phyloP scores from a whole-genome alignment of 1,284 basidiomycete genomes.

The Schizophyllum commune region DNA sequence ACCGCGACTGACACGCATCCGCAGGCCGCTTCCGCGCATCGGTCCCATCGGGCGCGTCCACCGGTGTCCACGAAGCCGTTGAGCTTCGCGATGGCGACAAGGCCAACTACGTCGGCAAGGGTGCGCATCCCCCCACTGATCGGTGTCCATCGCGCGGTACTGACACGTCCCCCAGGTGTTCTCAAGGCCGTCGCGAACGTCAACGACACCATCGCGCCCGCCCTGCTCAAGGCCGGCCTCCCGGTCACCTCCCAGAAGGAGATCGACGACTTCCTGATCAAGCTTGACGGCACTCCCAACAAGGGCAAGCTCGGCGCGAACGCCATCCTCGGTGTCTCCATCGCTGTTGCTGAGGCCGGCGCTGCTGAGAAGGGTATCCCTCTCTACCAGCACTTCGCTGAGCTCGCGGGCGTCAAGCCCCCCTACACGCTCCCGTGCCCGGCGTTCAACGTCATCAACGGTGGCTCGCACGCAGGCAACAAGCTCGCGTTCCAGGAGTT shows the following conservation, averaged over 20 bases:
- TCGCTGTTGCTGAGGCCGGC: constrained; percentile 91
- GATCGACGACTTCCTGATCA: constrained; percentile 97
- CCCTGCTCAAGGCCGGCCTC: constrained; percentile 81
- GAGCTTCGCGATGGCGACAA: constrained; percentile 98
- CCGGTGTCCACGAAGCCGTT: constrained; percentile 97
- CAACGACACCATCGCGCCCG: constrained; percentile 88
- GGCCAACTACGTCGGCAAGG: constrained; percentile 91
- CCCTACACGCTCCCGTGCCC: constrained; percentile 91
- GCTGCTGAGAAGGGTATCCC: constrained; percentile 93
- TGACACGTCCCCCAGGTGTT: constrained; percentile 56
- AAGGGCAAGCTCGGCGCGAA: constrained; percentile 99
- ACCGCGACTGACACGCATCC: background rate
- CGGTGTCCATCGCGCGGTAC: constrained; percentile 11
- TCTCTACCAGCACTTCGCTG: constrained; percentile 94
- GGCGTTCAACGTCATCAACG: constrained; percentile 99
- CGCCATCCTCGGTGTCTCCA: constrained; percentile 98
- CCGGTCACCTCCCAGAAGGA: constrained; percentile 92
- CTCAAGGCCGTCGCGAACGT: constrained; percentile 92
- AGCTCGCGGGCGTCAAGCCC: constrained; percentile 89
- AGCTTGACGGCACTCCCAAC: constrained; percentile 96
- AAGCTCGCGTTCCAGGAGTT: constrained; percentile 99
- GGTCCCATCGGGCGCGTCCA: constrained; percentile 98
- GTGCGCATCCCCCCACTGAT: constrained; percentile 31
- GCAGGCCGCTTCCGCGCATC: constrained; percentile 90
- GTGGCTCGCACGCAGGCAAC: constrained; percentile 99